Percentiles rank a stretch among this genome's conserved stretches.
These are phyloP conservation scores for Fusarium miscanthi DNA, from an alignment of 2,329 filamentous ascomycete species.

Conservation along the genomic window DNA sequence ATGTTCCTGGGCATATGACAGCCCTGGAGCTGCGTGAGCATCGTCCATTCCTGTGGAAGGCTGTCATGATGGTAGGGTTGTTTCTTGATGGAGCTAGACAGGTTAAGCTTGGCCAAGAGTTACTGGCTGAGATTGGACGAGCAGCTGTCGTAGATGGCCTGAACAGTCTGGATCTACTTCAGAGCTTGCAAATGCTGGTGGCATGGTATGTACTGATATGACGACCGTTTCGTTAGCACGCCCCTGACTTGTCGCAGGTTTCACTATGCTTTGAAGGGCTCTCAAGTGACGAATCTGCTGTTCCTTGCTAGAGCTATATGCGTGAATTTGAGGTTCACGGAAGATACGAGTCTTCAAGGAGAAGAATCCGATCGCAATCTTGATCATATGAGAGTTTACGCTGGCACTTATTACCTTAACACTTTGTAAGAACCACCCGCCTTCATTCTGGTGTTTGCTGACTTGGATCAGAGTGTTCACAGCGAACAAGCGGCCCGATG, in stretches of 20 bases:
- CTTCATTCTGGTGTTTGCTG: background rate
- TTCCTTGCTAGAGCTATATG: conserved; percentile 61
- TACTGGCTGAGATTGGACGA: conserved; percentile 57
- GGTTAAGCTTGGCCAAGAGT: conserved; percentile 55
- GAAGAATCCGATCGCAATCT: conserved; percentile 46
- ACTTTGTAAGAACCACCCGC: conserved; percentile 54
- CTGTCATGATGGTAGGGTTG: conserved; percentile 58
- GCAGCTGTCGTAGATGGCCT: conserved; percentile 55
- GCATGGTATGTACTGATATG: conserved; percentile 55
- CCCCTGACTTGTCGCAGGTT: conserved; percentile 51
- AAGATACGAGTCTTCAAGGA: conserved; percentile 35
- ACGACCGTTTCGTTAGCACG: background rate
- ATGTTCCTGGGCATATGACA: conserved; percentile 52
- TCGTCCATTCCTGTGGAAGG: conserved; percentile 62
- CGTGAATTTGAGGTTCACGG: conserved; percentile 53
- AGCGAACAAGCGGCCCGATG: conserved; percentile 60
- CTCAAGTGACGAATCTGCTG: conserved; percentile 61
- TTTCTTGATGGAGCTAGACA: conserved; percentile 59
- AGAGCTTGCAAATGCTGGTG: conserved; percentile 58
- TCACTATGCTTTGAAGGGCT: conserved; percentile 61
- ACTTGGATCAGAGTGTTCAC: conserved; percentile 52
- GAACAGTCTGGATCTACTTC: conserved; percentile 60
- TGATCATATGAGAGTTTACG: conserved; percentile 60
- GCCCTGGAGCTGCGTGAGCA: conserved; percentile 52
- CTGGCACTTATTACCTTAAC: conserved; percentile 62